phyloP scores from a whole-genome alignment of 2,329 filamentous ascomycete genomes.

The Aspergillus pseudonomiae region DNA sequence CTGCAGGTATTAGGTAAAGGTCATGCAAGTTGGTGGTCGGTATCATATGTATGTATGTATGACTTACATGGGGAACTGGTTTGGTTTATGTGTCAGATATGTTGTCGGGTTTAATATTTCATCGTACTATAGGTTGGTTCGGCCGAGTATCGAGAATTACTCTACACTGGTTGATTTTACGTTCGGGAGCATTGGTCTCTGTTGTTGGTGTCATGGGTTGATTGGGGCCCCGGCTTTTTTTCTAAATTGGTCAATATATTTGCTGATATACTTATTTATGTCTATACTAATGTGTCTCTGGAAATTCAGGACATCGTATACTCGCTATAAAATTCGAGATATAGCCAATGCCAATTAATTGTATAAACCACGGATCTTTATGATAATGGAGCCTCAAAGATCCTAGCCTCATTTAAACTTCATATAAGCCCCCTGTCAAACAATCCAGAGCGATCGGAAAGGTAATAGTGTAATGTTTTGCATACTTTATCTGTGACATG shows the following conservation, averaged over 20 bases:
- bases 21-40: neutral
- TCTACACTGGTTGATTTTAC: neutral
- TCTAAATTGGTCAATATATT: neutral
- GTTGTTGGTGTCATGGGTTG: neutral
- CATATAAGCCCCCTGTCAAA: neutral
- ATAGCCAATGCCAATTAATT: neutral
- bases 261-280: neutral
- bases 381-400: neutral
- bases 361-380: neutral
- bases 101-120: neutral
- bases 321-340: neutral
- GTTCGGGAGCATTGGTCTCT: neutral
- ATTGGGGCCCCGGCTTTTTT: neutral
- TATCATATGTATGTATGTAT: constrained; percentile 1
- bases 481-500: constrained; percentile 8
- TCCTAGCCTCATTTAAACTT: neutral
- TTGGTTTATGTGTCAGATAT: neutral
- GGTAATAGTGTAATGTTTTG: neutral
- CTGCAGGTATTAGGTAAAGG: constrained; percentile 12
- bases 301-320: neutral
- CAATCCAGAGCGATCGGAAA: neutral
- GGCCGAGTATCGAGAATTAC: neutral
- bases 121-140: neutral
- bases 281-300: neutral
- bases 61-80: neutral